Percentiles rank a stretch among this genome's conserved stretches.
Conservation (phyloP, 2,329 filamentous ascomycete genomes). For the Colletotrichum shisoi region DNA sequence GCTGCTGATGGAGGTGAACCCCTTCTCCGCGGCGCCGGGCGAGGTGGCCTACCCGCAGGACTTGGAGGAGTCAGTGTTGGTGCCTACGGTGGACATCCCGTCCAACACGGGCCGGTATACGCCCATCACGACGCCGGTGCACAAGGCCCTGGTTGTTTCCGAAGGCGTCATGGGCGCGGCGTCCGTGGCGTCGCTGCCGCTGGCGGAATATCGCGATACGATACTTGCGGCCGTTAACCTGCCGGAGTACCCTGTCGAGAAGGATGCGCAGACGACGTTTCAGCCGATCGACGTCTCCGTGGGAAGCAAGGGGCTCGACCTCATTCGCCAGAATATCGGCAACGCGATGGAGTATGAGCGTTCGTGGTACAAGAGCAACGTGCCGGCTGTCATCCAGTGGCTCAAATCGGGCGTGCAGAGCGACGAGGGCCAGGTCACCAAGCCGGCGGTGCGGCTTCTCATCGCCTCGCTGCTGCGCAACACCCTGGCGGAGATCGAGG, state of each 20-base stretch:
- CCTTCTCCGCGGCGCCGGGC: slow-evolving; percentile 56
- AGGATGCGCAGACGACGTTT: slow-evolving; percentile 54
- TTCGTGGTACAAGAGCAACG: slow-evolving; percentile 75
- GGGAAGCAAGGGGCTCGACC: slow-evolving; percentile 68
- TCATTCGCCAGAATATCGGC: slow-evolving; percentile 73
- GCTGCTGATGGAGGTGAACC: slow-evolving; percentile 61
- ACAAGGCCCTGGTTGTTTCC: slow-evolving; percentile 78
- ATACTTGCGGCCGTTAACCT: slow-evolving; percentile 68
- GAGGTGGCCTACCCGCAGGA: slow-evolving; percentile 49
- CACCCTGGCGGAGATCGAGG: slow-evolving; percentile 59
- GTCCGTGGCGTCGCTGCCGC: slow-evolving; percentile 56
- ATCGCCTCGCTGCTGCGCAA: slow-evolving; percentile 71
- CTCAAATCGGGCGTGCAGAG: slow-evolving; percentile 59
- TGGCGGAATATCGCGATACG: slow-evolving; percentile 50
- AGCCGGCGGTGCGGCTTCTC: slow-evolving; percentile 70
- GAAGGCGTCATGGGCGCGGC: slow-evolving; percentile 75
- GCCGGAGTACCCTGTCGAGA: slow-evolving; percentile 51
- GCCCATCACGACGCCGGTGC: slow-evolving; percentile 80
- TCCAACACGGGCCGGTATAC: slow-evolving; percentile 70
- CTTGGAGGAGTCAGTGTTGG: slow-evolving; percentile 73
- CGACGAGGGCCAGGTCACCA: slow-evolving; percentile 59
- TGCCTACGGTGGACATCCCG: slow-evolving; percentile 76
- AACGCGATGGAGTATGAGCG: slow-evolving; percentile 77
- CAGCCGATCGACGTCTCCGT: slow-evolving; percentile 69
- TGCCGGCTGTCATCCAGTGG: slow-evolving; percentile 73